These are phyloP conservation scores for Pecoramyces ruminantium DNA, from an alignment of 192 early-diverging fungal species.

Conservation along the genomic window DNA sequence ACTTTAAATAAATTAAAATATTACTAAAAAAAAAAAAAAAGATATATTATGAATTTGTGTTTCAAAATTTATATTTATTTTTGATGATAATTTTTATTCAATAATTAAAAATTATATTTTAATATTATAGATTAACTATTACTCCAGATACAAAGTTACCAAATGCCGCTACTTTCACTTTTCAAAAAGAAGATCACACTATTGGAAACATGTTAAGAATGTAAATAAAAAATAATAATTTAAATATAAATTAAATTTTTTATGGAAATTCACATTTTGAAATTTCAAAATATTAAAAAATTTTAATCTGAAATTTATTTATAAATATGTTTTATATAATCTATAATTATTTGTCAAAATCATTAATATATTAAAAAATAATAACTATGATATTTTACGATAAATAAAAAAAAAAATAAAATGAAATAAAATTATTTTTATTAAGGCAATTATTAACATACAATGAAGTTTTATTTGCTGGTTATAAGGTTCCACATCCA, in stretches of 20 bases:
- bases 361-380: no score
- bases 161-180: constrained; percentile 79
- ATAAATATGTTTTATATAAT: no score
- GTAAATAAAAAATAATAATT: constrained; percentile 22
- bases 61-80: no score
- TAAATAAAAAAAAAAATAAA: no score
- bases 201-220: constrained; percentile 84
- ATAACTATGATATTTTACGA: no score
- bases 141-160: constrained; percentile 77
- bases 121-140: constrained; percentile 46
- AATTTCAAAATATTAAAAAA: no score
- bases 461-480: constrained; percentile 84
- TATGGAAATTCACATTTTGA: background rate
- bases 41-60: no score
- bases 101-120: background rate
- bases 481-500: constrained; percentile 93
- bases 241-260: background rate
- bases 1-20: no score
- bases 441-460: constrained; percentile 71
- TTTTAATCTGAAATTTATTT: no score
- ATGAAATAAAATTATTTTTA: background rate
- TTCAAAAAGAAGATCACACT: constrained; percentile 94
- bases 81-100: background rate
- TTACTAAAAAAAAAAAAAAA: no score
- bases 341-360: no score